Conservation (phyloP, 106 monocot species). For the Iris macrosiphon region DNA sequence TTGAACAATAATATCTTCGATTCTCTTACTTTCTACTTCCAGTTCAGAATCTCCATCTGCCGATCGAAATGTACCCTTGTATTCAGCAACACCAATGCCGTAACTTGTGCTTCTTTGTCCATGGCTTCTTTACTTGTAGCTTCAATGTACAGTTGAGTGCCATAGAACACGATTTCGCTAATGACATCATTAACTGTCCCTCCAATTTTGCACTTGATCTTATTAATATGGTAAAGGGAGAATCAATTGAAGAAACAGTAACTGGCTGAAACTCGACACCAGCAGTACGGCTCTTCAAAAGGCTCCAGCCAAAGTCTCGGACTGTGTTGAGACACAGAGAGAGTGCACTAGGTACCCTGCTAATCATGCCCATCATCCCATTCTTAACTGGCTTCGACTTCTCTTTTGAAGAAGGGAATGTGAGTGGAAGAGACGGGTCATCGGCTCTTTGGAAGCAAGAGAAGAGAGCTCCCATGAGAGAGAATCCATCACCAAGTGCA, state of each 20-base stretch:
- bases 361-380: background rate
- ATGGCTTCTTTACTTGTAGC: background rate
- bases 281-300: constrained; percentile 46
- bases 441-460: constrained; percentile 52
- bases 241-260: constrained; percentile 28
- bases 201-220: constrained; percentile 38
- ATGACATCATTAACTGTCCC: constrained; percentile 73
- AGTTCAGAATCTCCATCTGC: too few relatives aligned
- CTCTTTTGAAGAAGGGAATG: constrained; percentile 32
- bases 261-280: constrained; percentile 46
- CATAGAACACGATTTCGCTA: constrained; percentile 54
- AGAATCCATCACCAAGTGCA: constrained; percentile 67
- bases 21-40: too few relatives aligned
- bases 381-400: too few relatives aligned
- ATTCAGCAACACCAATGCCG: too few relatives aligned
- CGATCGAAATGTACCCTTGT: too few relatives aligned
- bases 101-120: background rate
- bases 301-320: constrained; percentile 37
- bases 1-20: too few relatives aligned
- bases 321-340: constrained; percentile 27
- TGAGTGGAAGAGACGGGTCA: constrained; percentile 56
- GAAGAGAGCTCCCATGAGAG: constrained; percentile 69
- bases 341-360: constrained; percentile 1
- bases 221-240: constrained; percentile 30
- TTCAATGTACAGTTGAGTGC: constrained; percentile 46